Evolutionary conservation across 2,329 filamentous ascomycete genomes (phyloP).

Genomic region (Penicillium sp.): DNA sequence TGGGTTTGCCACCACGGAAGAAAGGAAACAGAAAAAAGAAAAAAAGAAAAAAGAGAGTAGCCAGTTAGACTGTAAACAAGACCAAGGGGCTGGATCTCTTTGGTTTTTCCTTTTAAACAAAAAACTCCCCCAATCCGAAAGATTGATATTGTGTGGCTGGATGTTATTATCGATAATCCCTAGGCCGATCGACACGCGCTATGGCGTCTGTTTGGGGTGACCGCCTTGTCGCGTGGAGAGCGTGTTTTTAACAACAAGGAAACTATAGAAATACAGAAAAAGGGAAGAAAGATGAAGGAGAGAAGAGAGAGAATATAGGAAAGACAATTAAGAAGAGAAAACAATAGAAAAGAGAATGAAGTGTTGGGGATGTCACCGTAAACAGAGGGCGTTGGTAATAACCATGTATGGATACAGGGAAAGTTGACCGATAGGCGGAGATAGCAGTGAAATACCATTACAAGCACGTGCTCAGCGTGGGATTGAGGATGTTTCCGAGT

Average conservation of each 20-base stretch:
- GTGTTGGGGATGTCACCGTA: slow-evolving; percentile 17
- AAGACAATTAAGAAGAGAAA: slow-evolving; percentile 5
- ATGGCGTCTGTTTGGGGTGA: slow-evolving; percentile 25
- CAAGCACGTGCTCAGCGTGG: slow-evolving; percentile 15
- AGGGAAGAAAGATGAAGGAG: neutral
- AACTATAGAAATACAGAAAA: neutral
- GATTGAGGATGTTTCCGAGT: slow-evolving; percentile 21
- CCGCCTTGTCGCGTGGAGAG: slow-evolving; percentile 25
- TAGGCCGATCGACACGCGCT: slow-evolving; percentile 21
- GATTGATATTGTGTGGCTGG: slow-evolving; percentile 18
- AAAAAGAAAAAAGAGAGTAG: slow-evolving; percentile 1
- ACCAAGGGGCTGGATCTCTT: slow-evolving; percentile 1
- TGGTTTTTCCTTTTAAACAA: neutral
- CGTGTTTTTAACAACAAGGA: slow-evolving; percentile 11
- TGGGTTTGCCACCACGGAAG: slow-evolving; percentile 27
- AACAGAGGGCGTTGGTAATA: slow-evolving; percentile 19
- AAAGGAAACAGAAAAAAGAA: slow-evolving; percentile 6
- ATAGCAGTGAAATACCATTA: slow-evolving; percentile 14
- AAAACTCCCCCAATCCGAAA: neutral
- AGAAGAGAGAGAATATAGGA: slow-evolving; percentile 9
- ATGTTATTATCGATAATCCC: slow-evolving; percentile 25
- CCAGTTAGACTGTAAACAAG: slow-evolving; percentile 2
- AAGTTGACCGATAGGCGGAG: neutral
- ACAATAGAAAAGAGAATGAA: slow-evolving; percentile 11
- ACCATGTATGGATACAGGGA: slow-evolving; percentile 10